These are phyloP conservation scores for Neopestalotiopsis clavispora DNA, from an alignment of 2,329 filamentous ascomycete genomes.

Conservation along the genomic window DNA sequence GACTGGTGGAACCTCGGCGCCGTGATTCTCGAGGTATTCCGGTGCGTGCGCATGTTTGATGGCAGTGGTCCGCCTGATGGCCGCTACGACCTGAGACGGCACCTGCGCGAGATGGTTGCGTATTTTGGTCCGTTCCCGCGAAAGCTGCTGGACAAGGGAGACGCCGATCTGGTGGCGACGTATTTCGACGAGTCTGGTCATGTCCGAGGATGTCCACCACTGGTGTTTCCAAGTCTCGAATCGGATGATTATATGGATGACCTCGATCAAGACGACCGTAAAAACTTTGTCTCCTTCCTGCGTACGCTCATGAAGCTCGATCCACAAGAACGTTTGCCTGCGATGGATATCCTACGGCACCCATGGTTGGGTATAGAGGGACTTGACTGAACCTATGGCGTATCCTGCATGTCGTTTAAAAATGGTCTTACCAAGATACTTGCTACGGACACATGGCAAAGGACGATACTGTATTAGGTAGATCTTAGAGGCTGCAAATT, in stretches of 20 bases:
- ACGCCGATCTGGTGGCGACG: conserved; percentile 17
- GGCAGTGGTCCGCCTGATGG: conserved; percentile 14
- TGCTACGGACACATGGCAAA: too few relatives aligned
- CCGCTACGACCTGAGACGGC: conserved; percentile 19
- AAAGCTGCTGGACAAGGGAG: conserved; percentile 22
- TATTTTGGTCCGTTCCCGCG: conserved; percentile 26
- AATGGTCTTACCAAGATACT: too few relatives aligned
- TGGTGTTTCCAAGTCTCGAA: conserved; percentile 4
- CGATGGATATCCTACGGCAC: conserved; percentile 7
- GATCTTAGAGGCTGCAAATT: too few relatives aligned
- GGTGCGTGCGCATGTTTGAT: conserved; percentile 24
- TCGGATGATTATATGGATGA: conserved; percentile 13
- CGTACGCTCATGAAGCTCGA: conserved; percentile 10
- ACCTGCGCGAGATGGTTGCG: conserved; percentile 26
- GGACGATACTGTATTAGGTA: too few relatives aligned
- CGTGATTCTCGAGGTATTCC: conserved; percentile 24
- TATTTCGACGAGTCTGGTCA: conserved; percentile 7
- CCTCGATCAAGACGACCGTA: background rate
- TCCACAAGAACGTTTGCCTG: conserved; percentile 6
- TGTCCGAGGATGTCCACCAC: background rate
- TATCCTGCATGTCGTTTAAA: too few relatives aligned
- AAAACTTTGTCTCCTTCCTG: background rate
- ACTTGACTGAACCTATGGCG: background rate
- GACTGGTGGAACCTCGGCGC: conserved; percentile 32
- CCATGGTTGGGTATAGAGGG: conserved; percentile 12